Conservation (phyloP, 2,329 filamentous ascomycete genomes). For the Raffaelea ambrosiae region DNA sequence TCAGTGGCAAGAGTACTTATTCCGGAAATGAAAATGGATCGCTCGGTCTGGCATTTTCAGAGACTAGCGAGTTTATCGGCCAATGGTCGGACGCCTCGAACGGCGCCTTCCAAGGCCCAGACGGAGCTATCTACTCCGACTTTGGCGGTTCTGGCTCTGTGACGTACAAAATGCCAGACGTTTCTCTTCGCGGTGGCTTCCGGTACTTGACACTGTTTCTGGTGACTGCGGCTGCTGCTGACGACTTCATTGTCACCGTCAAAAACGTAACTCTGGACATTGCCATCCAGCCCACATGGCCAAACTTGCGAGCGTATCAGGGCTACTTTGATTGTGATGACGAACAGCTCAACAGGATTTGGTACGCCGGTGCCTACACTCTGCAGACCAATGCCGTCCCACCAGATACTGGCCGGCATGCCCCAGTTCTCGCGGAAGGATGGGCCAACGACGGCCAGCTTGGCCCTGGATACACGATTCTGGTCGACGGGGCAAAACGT, state of each 20-base stretch:
- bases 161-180: conserved; percentile 31
- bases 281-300: conserved; percentile 31
- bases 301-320: conserved; percentile 40
- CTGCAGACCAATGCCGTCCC: conserved; percentile 27
- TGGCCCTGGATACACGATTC: conserved; percentile 21
- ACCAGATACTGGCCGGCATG: conserved; percentile 19
- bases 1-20: conserved; percentile 14
- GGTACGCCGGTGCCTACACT: conserved; percentile 42
- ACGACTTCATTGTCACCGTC: conserved; percentile 20
- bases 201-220: conserved; percentile 41
- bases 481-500: conserved; percentile 45
- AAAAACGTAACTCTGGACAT: conserved; percentile 22
- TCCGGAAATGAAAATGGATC: conserved; percentile 5
- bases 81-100: conserved; percentile 39
- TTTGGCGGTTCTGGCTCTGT: conserved; percentile 22
- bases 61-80: conserved; percentile 38
- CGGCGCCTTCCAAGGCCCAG: conserved; percentile 30
- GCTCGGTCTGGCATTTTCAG: conserved; percentile 37
- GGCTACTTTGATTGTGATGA: conserved; percentile 45
- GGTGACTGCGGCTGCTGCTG: conserved; percentile 3
- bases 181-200: conserved; percentile 40
- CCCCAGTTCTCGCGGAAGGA: conserved; percentile 29
- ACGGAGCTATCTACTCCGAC: conserved; percentile 37
- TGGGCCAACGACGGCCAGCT: conserved; percentile 25
- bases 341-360: conserved; percentile 42